Base-by-base conservation (phyloP, 192 early-diverging fungal genomes). In the Geosiphon pyriformis region DNA sequence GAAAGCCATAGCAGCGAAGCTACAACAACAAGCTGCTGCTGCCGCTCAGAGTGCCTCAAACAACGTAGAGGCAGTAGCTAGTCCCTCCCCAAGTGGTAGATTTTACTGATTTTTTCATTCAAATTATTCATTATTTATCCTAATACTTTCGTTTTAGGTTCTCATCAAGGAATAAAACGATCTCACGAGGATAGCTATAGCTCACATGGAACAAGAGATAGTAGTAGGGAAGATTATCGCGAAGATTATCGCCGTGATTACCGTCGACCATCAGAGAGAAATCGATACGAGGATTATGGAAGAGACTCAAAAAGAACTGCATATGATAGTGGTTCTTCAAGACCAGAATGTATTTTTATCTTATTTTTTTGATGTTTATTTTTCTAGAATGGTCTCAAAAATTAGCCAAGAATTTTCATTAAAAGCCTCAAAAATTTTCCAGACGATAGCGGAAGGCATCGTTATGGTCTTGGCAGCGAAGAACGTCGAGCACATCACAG, bases 1-100 rank as follows among this genome's bases (percentile, higher is more conserved):
- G 11, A 87, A 88, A 54, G 88, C 87, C 1, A 89, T 91, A 56
- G 92, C 92, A 31, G 88, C 87, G 17, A 84, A 86, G 67, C 74
- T 90, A 4, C 72, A 73, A 32, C 76, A 73, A 59, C 73, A 77
- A 49, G 68, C 78, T 11, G 68, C 68, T 26, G 67, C 67, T 22
- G 64, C 67, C 12, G 53, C 66, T 42, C 64, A 69, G 29, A 57
- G n/a, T n/a, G n/a, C n/a, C n/a, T n/a, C n/a, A n/a, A 42, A 42
- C 37, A 42, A 42, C 37, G 20, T 69, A 53, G n/a, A 60, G 68
- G 17, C 61, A 70, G 25, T 58, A 56, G 29, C 68, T 34, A 18
- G 35, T 20, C 56, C 52, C 25, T 55, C 63, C 52, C 23, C 34
- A 52, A 20, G 74, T 61, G 59, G 35, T 53, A 27, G 12, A 34